Base-by-base conservation (phyloP, 805 yeast species). In the Lipomyces sp. region DNA sequence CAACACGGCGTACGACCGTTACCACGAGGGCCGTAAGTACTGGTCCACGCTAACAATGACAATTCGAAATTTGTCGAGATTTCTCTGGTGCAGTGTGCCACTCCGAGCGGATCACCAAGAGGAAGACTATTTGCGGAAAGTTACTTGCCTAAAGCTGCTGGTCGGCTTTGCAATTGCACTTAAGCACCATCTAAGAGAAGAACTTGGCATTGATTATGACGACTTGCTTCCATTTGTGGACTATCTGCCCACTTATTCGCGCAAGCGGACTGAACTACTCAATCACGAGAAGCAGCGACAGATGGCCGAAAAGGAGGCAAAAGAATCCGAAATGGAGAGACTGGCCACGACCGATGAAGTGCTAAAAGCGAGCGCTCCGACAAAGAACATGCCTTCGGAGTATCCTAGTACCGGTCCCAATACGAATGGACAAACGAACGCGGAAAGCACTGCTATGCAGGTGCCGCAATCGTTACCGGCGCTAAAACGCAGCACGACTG, bases 131-230 rank as follows among this genome's bases (percentile, higher is more conserved):
- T 23, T 55, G 40, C 24, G 16, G 39, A 53, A 54, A 36, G 40
- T 48, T 21, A 39, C 47, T 13, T 39, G 42, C 3, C 35, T 55
- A 26, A 55, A 45, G 41, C 49, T 55, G 23, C 29, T 55, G 35
- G 39, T 46, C 5, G 59, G 49, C 11, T 55, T 55, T 21, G 41
- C 58, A 4, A 44, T 55, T 7, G 59, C 59, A 16, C 49, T 53
- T 10, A 55, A 55, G 35, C 59, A 55, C 22, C 59, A 55, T 32
- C 54, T 55, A n/a, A 54, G 59, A 1, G 59, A 55, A 35, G 59
- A 55, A 29, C 43, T 53, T 2, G 59, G 59, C 16, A 54, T 49
- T 2, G 59, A 55, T 32, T 54, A 55, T 34, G 59, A 54, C 16
- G 59, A 55, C 29, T 31, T 55, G 43, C 38, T 39, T n/a, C 52